Evolutionary conservation across 768 basidiomycete species (phyloP).

Genomic region (Calocera viscosa): DNA sequence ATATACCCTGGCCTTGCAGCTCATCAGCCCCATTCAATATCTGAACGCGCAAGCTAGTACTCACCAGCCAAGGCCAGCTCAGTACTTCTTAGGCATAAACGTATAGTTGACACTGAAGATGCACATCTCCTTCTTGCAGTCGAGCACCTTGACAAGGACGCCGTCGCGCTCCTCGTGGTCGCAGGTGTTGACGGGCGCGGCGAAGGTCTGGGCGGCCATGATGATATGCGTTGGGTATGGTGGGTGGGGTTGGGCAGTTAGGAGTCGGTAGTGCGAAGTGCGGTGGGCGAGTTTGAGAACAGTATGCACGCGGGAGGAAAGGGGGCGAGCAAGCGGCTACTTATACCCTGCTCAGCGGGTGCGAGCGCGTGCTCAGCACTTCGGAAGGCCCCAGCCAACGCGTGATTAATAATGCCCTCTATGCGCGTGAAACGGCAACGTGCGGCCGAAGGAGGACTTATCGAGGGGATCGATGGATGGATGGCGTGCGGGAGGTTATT

Average conservation of each 20-base stretch:
- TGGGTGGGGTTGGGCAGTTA: too few species aligned
- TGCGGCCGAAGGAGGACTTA: not conserved
- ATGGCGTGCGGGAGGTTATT: not conserved
- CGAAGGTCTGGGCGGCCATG: not conserved
- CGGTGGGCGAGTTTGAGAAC: not conserved
- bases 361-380: too few species aligned
- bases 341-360: not conserved
- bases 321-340: not conserved
- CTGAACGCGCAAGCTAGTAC: not conserved
- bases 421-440: not conserved
- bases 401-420: not conserved
- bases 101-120: constrained; percentile 7
- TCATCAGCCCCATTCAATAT: too few species aligned
- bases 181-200: constrained; percentile 3
- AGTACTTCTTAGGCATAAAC: constrained; percentile 5
- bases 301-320: not conserved
- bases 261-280: not conserved
- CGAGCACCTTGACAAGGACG: not conserved
- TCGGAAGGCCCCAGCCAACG: too few species aligned
- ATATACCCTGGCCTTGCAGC: too few species aligned
- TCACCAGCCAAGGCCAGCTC: not conserved
- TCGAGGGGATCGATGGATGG: not conserved
- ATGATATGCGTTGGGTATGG: not conserved
- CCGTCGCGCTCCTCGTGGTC: constrained; percentile 7
- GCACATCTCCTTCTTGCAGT: constrained; percentile 7